Conservation (phyloP, 345 rosid species). For the Chamaenerion angustifolium region DNA sequence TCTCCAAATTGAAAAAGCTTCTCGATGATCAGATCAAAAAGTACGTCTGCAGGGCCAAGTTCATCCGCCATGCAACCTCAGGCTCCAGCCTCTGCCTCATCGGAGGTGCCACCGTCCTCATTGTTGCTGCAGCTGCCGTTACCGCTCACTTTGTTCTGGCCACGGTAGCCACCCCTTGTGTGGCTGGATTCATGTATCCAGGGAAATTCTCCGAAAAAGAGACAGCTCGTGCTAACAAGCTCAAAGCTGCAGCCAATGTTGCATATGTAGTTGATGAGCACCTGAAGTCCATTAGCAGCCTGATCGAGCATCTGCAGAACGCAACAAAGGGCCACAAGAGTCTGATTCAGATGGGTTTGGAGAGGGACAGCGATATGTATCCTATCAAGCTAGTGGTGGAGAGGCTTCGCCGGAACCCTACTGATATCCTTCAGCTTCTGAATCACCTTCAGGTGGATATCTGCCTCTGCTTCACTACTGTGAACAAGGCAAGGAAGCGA, state of each 20-base stretch:
- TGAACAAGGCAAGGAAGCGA: conserved; percentile 42
- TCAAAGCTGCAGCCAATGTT: conserved; percentile 53
- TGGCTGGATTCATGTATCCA: conserved; percentile 26
- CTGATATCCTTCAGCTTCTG: conserved; percentile 26
- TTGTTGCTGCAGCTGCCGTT: conserved; percentile 25
- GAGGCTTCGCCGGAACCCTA: conserved; percentile 34
- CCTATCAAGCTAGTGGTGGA: conserved; percentile 33
- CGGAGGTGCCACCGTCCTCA: conserved; percentile 31
- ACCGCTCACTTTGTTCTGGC: conserved; percentile 42
- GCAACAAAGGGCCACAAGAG: conserved; percentile 41
- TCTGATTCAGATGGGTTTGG: conserved; percentile 42
- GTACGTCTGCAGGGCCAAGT: conserved; percentile 40
- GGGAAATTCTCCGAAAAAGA: conserved; percentile 37
- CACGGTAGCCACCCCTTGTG: conserved; percentile 31
- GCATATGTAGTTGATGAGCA: conserved; percentile 34
- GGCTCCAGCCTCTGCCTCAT: conserved; percentile 39
- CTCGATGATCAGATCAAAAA: conserved; percentile 34
- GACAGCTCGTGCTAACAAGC: conserved; percentile 36
- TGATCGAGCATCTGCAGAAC: conserved; percentile 32
- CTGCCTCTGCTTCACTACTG: conserved; percentile 39
- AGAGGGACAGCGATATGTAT: conserved; percentile 34
- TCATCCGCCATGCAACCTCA: conserved; percentile 29
- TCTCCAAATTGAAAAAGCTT: conserved; percentile 41
- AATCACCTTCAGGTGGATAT: conserved; percentile 53
- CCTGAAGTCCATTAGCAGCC: conserved; percentile 46